Percentiles rank a stretch among this genome's conserved stretches.
Conservation (phyloP, 1,284 basidiomycete species). For the Hemileia vastatrix region DNA sequence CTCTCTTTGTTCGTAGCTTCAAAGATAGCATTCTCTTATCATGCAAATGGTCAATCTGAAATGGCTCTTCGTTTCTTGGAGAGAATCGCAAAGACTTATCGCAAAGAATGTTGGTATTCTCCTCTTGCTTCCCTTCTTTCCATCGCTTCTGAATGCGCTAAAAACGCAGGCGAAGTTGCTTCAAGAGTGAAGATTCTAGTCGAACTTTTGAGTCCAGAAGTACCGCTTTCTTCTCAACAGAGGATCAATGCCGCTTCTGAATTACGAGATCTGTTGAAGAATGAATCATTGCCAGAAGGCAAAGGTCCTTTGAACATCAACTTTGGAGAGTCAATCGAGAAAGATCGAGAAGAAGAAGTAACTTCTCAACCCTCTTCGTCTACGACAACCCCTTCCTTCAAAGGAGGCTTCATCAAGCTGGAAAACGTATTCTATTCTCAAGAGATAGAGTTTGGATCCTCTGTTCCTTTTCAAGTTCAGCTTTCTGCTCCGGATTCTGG, state of each 20-base stretch:
- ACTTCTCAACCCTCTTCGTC: slow-evolving; percentile 8
- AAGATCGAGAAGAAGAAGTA: slow-evolving; percentile 4
- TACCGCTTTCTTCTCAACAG: slow-evolving; percentile 8
- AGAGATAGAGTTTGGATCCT: not conserved
- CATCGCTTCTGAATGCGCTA: slow-evolving; percentile 25
- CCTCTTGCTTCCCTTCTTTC: slow-evolving; percentile 62
- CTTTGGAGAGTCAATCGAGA: not conserved
- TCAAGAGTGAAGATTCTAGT: slow-evolving; percentile 17
- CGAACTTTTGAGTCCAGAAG: slow-evolving; percentile 6
- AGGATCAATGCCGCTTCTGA: not conserved
- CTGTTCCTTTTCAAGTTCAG: not conserved
- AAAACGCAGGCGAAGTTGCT: slow-evolving; percentile 18
- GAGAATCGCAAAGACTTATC: slow-evolving; percentile 70
- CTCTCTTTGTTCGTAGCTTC: slow-evolving; percentile 73
- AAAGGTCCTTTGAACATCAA: not conserved
- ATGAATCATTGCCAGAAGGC: not conserved
- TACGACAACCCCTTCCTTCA: not conserved
- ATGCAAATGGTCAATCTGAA: slow-evolving; percentile 63
- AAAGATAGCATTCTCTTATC: slow-evolving; percentile 72
- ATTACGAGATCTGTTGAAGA: not conserved
- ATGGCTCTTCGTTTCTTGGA: slow-evolving; percentile 84
- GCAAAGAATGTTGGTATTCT: slow-evolving; percentile 63
- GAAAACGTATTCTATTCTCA: not conserved
- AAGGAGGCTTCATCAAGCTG: not conserved
- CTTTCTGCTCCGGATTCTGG: not conserved